phyloP scores from a whole-genome alignment of 2,329 filamentous ascomycete species.

The Talaromyces sp. region DNA sequence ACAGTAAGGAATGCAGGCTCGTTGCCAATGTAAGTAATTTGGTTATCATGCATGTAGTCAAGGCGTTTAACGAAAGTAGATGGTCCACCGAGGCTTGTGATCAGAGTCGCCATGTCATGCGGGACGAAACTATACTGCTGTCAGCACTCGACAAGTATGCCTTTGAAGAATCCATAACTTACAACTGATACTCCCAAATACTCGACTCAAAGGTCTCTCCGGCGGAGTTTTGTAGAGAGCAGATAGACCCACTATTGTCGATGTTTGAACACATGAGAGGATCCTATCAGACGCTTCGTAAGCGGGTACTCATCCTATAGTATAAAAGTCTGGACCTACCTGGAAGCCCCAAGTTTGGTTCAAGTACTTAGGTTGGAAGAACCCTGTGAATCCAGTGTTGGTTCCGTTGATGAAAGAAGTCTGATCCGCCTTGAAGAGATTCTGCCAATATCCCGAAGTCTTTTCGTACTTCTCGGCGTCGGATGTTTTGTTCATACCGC shows the following conservation, averaged over 20 bases:
- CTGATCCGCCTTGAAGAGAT: slow-evolving; percentile 59
- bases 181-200: slow-evolving; percentile 38
- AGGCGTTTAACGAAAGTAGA: slow-evolving; percentile 55
- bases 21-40: slow-evolving; percentile 61
- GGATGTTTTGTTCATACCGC: slow-evolving; percentile 46
- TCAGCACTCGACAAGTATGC: slow-evolving; percentile 43
- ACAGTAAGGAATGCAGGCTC: slow-evolving; percentile 58
- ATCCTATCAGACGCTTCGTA: slow-evolving; percentile 43
- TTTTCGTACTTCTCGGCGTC: slow-evolving; percentile 41
- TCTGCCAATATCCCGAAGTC: slow-evolving; percentile 55
- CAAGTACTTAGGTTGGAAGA: slow-evolving; percentile 62
- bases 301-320: not conserved
- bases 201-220: slow-evolving; percentile 30
- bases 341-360: slow-evolving; percentile 65
- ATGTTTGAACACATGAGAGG: slow-evolving; percentile 51
- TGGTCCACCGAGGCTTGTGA: slow-evolving; percentile 57
- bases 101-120: slow-evolving; percentile 47
- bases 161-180: slow-evolving; percentile 42
- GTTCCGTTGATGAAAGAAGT: slow-evolving; percentile 50
- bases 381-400: slow-evolving; percentile 61
- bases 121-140: slow-evolving; percentile 50
- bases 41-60: slow-evolving; percentile 58
- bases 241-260: slow-evolving; percentile 40
- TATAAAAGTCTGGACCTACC: slow-evolving; percentile 31
- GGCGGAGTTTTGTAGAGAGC: slow-evolving; percentile 27